These are phyloP conservation scores for Fusarium chaquense DNA, from an alignment of 2,329 filamentous ascomycete species.

Conservation along the genomic window DNA sequence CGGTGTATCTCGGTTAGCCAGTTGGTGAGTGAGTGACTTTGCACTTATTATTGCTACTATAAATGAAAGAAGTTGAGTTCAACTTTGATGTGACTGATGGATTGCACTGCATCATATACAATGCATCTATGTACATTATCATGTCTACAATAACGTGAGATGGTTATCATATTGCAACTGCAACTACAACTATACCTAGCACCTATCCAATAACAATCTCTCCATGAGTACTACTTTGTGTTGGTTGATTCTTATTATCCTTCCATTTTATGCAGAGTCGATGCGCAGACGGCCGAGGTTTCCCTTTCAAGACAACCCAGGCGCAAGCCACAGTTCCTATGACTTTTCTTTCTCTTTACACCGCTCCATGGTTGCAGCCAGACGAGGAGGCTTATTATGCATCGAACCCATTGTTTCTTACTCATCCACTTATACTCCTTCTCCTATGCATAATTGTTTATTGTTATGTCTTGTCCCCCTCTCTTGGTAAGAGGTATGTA, in stretches of 20 bases:
- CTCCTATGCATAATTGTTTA: not conserved
- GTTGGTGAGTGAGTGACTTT: not conserved
- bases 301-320: conserved; percentile 24
- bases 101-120: not conserved
- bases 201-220: not conserved
- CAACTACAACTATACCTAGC: not conserved
- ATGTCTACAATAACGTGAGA: conserved; percentile 1
- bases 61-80: conserved; percentile 9
- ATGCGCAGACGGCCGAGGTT: conserved; percentile 31
- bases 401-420: conserved; percentile 3
- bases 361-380: not conserved
- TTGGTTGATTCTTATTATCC: not conserved
- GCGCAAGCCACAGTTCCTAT: conserved; percentile 29
- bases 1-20: not conserved
- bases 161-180: not conserved
- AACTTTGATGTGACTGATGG: conserved; percentile 12
- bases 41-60: conserved; percentile 12
- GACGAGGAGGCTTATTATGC: not conserved
- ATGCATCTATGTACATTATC: not conserved
- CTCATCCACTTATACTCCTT: not conserved
- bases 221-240: not conserved
- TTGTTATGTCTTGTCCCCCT: not conserved
- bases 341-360: not conserved
- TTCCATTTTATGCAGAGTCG: not conserved
- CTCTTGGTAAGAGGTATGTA: not conserved